A percentile compares a stretch with the other conserved stretches of the same genome.
Evolutionary conservation across 805 yeast genomes (phyloP).

Genomic region (Starmerella etchellsii): DNA sequence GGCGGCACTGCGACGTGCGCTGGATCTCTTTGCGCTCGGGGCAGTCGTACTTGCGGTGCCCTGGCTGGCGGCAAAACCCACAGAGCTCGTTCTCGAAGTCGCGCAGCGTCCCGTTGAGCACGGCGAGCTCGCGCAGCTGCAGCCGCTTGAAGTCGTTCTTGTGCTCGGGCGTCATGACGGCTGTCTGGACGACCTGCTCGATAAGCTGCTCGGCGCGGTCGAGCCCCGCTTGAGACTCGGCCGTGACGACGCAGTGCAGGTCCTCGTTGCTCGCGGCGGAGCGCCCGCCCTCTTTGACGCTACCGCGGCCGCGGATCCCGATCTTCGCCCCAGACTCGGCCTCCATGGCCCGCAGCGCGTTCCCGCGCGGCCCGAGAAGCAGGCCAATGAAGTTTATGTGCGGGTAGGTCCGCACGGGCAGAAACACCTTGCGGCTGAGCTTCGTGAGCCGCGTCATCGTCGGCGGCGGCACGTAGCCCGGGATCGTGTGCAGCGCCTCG

Average conservation of each 20-base stretch:
- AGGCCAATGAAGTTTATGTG: constrained; percentile 87
- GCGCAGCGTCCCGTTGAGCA: constrained; percentile 84
- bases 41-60: constrained; percentile 87
- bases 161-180: constrained; percentile 81
- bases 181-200: constrained; percentile 64
- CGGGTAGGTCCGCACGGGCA: constrained; percentile 80
- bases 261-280: constrained; percentile 47
- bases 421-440: constrained; percentile 65
- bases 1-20: constrained; percentile 51
- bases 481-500: constrained; percentile 54
- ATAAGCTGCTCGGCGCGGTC: constrained; percentile 62
- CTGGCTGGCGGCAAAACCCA: constrained; percentile 55
- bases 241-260: constrained; percentile 74
- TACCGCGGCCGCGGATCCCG: constrained; percentile 89
- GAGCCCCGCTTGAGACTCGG: constrained; percentile 67
- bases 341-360: constrained; percentile 68
- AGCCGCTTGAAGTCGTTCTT: constrained; percentile 83
- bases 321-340: constrained; percentile 77
- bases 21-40: constrained; percentile 40
- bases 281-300: constrained; percentile 69
- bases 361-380: constrained; percentile 90
- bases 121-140: constrained; percentile 84
- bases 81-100: constrained; percentile 61
- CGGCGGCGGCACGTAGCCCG: constrained; percentile 66
- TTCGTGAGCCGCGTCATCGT: constrained; percentile 62